Percentiles rank a stretch among this genome's conserved stretches.
Evolutionary conservation across 371 early-diverging fungal species (phyloP).

Genomic region (Nematocida sp.): DNA sequence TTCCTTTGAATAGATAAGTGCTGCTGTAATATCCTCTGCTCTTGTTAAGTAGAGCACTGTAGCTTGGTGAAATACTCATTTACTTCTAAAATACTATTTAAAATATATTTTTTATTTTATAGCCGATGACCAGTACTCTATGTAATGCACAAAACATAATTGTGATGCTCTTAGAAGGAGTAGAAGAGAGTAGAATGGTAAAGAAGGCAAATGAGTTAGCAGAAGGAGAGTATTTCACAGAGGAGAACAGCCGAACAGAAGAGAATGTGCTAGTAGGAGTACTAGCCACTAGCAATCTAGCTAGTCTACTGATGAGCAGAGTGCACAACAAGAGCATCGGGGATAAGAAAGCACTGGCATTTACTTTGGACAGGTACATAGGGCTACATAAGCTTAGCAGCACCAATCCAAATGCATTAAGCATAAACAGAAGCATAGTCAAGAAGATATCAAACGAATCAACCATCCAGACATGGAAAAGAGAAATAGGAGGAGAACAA

Average conservation of each 20-base stretch:
- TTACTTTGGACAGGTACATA: conserved; percentile 12
- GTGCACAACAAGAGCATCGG: neutral
- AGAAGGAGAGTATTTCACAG: neutral
- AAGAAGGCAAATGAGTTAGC: neutral
- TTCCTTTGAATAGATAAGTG: conserved; percentile 24
- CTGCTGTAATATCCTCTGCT: neutral
- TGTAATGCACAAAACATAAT: neutral
- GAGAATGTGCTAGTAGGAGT: neutral
- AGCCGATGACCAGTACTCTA: neutral
- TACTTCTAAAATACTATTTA: too few relatives aligned
- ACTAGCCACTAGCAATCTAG: neutral
- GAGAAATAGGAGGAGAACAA: conserved; percentile 28
- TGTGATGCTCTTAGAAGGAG: conserved; percentile 4
- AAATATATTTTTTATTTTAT: too few relatives aligned
- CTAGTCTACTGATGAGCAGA: neutral
- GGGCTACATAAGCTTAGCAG: conserved; percentile 16
- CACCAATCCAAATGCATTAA: neutral
- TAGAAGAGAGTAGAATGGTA: neutral
- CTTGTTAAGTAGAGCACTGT: conserved; percentile 9
- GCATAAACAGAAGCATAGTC: conserved; percentile 19
- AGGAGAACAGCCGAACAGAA: conserved; percentile 5
- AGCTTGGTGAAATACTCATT: neutral
- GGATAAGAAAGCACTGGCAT: neutral
- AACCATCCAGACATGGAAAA: conserved; percentile 23
- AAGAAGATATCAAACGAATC: conserved; percentile 13